These are phyloP conservation scores for Sinapis alba DNA, from an alignment of 441 rosid genomes.

Conservation along the genomic window DNA sequence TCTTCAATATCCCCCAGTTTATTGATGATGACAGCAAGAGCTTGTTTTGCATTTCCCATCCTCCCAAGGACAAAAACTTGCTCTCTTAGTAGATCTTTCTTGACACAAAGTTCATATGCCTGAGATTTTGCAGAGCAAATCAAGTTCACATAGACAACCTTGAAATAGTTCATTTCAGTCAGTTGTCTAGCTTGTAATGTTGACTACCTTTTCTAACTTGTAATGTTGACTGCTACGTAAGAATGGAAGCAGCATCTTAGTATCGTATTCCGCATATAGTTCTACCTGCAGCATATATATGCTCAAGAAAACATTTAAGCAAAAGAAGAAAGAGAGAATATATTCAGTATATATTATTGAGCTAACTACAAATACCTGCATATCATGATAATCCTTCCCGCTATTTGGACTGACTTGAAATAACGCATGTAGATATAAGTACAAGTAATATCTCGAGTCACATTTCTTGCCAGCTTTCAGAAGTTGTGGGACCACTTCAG, in stretches of 20 bases:
- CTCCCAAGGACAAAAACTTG: conserved; percentile 98
- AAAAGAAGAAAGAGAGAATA: conserved; percentile 11
- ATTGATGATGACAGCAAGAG: conserved; percentile 90
- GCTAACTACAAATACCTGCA: conserved; percentile 70
- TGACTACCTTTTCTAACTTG: conserved; percentile 89
- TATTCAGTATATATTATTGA: background rate
- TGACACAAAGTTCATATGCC: conserved; percentile 90
- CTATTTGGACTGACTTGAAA: conserved; percentile 81
- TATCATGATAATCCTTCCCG: conserved; percentile 94
- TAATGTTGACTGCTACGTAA: conserved; percentile 98
- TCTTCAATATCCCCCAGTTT: conserved; percentile 94
- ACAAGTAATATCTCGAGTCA: conserved; percentile 83
- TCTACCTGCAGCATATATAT: conserved; percentile 62
- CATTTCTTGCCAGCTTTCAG: conserved; percentile 62
- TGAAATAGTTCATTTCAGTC: conserved; percentile 22
- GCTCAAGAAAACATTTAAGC: background rate
- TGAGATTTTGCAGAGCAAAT: conserved; percentile 46
- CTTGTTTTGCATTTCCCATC: conserved; percentile 96
- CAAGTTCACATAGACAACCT: conserved; percentile 28
- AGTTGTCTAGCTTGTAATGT: conserved; percentile 29
- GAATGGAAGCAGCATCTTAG: conserved; percentile 96
- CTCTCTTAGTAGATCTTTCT: conserved; percentile 81
- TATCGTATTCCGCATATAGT: conserved; percentile 92
- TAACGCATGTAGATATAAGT: conserved; percentile 82
- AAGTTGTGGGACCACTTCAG: conserved; percentile 85